Percentiles rank a stretch among this genome's conserved stretches.
Conservation (phyloP, 2,329 filamentous ascomycete species). For the Curvularia spicifera region DNA sequence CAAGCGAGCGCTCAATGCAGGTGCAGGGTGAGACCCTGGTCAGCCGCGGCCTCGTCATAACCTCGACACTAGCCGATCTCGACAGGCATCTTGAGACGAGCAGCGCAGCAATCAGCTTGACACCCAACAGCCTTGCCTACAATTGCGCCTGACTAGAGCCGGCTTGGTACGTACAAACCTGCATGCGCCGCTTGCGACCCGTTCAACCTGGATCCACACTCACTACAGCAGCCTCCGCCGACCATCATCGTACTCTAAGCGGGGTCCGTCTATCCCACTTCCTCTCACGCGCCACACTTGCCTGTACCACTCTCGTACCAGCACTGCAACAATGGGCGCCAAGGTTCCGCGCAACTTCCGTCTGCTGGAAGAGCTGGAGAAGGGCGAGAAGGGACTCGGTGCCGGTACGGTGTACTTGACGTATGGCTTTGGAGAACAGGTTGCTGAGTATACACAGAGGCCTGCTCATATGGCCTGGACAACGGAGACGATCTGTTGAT, state of each 20-base stretch:
- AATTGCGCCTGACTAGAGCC: slow-evolving; percentile 11
- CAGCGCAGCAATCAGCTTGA: slow-evolving; percentile 22
- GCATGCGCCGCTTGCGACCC: slow-evolving; percentile 2
- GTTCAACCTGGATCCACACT: neutral
- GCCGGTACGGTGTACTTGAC: slow-evolving; percentile 65
- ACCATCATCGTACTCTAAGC: slow-evolving; percentile 29
- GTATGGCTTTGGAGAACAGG: neutral
- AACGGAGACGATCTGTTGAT: slow-evolving; percentile 94
- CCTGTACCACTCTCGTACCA: slow-evolving; percentile 13
- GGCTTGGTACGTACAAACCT: slow-evolving; percentile 6
- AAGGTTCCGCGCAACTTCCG: slow-evolving; percentile 96
- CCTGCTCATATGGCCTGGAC: slow-evolving; percentile 94
- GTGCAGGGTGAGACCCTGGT: slow-evolving; percentile 22
- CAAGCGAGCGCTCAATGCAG: slow-evolving; percentile 22
- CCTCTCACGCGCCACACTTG: slow-evolving; percentile 26
- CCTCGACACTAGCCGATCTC: slow-evolving; percentile 18
- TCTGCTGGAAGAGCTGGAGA: slow-evolving; percentile 95
- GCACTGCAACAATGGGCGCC: slow-evolving; percentile 60
- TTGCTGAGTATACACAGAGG: slow-evolving; percentile 64
- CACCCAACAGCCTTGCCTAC: slow-evolving; percentile 5
- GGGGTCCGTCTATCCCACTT: slow-evolving; percentile 43
- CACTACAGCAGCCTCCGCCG: slow-evolving; percentile 12
- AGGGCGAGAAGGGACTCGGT: slow-evolving; percentile 96
- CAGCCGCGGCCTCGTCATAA: slow-evolving; percentile 21
- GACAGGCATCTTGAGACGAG: slow-evolving; percentile 18